These are phyloP conservation scores for Bromus sterilis DNA, from an alignment of 176 grass and related monocot species.

Conservation along the genomic window DNA sequence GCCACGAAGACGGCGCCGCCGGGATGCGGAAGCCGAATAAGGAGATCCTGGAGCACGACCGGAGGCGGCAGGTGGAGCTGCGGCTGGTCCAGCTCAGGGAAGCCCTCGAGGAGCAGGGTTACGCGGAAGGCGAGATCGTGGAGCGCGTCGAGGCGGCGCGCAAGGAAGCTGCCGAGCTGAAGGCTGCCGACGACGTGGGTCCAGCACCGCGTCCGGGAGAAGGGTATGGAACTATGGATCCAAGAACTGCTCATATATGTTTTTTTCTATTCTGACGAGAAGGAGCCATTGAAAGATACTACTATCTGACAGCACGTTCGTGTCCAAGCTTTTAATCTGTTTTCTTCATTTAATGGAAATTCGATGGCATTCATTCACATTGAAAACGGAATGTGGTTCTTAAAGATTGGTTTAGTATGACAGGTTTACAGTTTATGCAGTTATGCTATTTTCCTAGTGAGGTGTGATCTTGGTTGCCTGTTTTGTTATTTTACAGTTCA, in stretches of 20 bases:
- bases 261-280: background rate
- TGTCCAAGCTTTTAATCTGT: background rate
- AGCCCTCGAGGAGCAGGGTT: conserved; percentile 72
- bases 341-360: background rate
- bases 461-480: background rate
- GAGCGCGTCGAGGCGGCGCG: conserved; percentile 51
- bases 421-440: background rate
- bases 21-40: conserved; percentile 72
- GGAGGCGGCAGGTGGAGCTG: conserved; percentile 79
- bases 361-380: background rate
- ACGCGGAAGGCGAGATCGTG: conserved; percentile 73
- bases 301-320: background rate
- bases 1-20: background rate
- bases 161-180: conserved; percentile 37
- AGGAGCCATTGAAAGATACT: background rate
- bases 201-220: conserved; percentile 5
- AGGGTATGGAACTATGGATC: conserved; percentile 47
- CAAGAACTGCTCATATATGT: background rate
- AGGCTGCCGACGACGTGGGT: background rate
- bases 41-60: conserved; percentile 94
- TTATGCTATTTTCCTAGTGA: background rate
- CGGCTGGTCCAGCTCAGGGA: conserved; percentile 63
- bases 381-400: background rate
- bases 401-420: background rate
- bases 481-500: background rate